A percentile compares a stretch with the other conserved stretches of the same genome.
These are phyloP conservation scores for Sanguinoderma infundibulare DNA, from an alignment of 1,284 basidiomycete species.

Conservation along the genomic window DNA sequence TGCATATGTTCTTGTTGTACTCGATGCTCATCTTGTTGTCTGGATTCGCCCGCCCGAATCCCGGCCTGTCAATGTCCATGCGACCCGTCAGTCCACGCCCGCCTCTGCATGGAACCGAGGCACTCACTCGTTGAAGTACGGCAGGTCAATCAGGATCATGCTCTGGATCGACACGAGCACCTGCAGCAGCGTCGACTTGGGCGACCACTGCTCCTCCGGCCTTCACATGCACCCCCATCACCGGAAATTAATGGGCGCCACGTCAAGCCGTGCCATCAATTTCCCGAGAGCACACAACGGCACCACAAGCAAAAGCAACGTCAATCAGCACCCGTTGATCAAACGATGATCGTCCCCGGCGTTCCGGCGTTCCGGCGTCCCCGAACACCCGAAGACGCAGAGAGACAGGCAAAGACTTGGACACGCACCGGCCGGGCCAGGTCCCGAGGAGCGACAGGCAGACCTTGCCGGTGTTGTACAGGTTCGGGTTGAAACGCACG, in stretches of 20 bases:
- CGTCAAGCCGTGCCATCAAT: not conserved
- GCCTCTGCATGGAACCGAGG: no score
- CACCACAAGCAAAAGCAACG: not conserved
- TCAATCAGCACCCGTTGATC: no score
- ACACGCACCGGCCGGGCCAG: constrained; percentile 50
- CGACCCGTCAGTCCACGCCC: not conserved
- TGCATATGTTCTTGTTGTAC: constrained; percentile 48
- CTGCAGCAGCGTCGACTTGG: constrained; percentile 58
- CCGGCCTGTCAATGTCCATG: constrained; percentile 41
- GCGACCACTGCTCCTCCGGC: constrained; percentile 56
- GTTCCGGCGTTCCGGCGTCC: not conserved
- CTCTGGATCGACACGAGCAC: constrained; percentile 60
- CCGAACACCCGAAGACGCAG: not conserved
- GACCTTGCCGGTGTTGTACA: constrained; percentile 55
- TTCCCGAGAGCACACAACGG: not conserved
- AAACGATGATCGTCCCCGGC: not conserved
- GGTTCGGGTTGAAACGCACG: constrained; percentile 59
- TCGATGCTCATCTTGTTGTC: constrained; percentile 40
- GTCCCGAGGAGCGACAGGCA: constrained; percentile 59
- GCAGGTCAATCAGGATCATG: constrained; percentile 60
- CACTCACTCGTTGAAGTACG: constrained; percentile 60
- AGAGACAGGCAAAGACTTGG: no score
- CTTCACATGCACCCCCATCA: constrained; percentile 28
- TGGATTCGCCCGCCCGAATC: constrained; percentile 46
- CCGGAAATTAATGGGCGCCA: not conserved